Percentiles rank a stretch among this genome's conserved stretches.
Evolutionary conservation across 768 basidiomycete genomes (phyloP).

Genomic region (Mycena venus): DNA sequence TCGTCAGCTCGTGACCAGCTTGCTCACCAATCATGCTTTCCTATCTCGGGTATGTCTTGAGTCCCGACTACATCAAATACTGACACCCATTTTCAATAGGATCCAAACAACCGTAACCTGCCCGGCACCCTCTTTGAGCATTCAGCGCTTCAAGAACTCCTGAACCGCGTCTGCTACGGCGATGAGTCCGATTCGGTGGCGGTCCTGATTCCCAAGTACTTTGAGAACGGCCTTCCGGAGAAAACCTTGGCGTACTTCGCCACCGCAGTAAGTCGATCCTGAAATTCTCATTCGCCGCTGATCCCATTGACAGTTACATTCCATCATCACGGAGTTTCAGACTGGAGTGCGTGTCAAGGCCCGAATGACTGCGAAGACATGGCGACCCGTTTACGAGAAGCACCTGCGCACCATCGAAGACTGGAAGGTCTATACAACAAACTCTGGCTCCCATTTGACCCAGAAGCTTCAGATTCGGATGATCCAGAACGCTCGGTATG

Average conservation of each 20-base stretch:
- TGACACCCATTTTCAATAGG: background rate
- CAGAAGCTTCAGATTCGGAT: background rate
- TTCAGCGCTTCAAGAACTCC: background rate
- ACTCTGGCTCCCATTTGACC: background rate
- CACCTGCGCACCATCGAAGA: background rate
- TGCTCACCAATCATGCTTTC: background rate
- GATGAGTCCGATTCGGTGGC: background rate
- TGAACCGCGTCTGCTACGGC: background rate
- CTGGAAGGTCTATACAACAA: constrained; percentile 10
- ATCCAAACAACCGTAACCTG: background rate
- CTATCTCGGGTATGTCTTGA: background rate
- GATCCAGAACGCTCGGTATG: background rate
- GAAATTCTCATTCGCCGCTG: no score
- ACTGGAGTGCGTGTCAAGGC: background rate
- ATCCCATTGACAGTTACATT: background rate
- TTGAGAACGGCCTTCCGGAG: background rate
- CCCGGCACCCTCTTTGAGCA: background rate
- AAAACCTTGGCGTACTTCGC: no score
- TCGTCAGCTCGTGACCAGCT: background rate
- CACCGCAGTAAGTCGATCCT: background rate
- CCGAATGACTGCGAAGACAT: no score
- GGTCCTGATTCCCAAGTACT: background rate
- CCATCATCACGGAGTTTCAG: background rate
- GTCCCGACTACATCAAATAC: background rate
- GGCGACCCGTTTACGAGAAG: no score